Base-by-base conservation (phyloP, 352 stramenopile genomes). In the Blastocystis sp. region DNA sequence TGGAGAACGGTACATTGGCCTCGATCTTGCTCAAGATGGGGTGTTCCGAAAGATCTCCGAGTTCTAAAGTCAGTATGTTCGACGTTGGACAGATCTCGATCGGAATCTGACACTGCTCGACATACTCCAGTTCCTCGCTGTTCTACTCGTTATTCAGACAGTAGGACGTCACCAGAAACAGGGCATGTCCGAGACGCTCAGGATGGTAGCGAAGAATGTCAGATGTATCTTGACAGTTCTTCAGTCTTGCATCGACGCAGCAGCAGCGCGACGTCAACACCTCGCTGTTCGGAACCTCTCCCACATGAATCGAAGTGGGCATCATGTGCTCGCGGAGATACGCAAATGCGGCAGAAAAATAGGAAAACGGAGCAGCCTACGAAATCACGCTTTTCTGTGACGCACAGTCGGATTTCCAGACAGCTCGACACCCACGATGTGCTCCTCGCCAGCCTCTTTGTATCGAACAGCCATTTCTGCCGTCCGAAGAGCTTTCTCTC, bases 61-160 rank as follows among this genome's bases (percentile, higher is more conserved):
- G 15, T 63, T 41, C 70, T 15, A 80, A 26, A 20, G 70, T 80
- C 70, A 80, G 62, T 20, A 61, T 47, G 39, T 80, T 80, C 5
- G 70, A 80, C n/a, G 70, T 80, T 26, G 70, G 70, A 39, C 70
- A 80, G 0, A 80, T 26, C 23, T 80, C 70, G 55, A 80, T 80
- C 3, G 70, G 45, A 43, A 80, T 80, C 7, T 64, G 45, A 15
- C 23, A 18, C 11, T 34, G n/a, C 37, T 15, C 2, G n/a, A 62
- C 20, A 34, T 39, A 5, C 23, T 62, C 23, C 26, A 43, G 23
- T 3, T 80, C 43, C n/a, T 62, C 47, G 23, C 45, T 3, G 64
- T 13, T 80, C 70, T 80, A 62, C 18, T 61, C n/a, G 20, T 6
- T 20, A 61, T 64, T 37, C 15, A 9, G 13, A 8, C 41, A 23